Evolutionary conservation across 2,329 filamentous ascomycete genomes (phyloP).

Genomic region (Paraphaeosphaeria sporulosa): DNA sequence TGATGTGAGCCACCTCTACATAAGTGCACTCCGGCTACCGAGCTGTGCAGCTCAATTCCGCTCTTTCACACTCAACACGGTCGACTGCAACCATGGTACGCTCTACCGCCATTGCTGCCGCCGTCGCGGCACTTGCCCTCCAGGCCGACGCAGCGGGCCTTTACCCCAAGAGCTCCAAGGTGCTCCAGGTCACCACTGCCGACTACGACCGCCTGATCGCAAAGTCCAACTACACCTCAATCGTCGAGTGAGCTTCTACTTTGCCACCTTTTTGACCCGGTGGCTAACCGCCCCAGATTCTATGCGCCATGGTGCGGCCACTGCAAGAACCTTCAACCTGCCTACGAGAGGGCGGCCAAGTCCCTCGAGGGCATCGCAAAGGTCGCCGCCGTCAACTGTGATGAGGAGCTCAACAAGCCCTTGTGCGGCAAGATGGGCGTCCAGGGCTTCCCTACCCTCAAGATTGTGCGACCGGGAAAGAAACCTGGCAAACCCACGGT

Average conservation of each 20-base stretch:
- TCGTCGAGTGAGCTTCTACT: constrained; percentile 50
- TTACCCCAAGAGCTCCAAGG: constrained; percentile 86
- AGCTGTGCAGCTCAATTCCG: constrained; percentile 14
- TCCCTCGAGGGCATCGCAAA: constrained; percentile 91
- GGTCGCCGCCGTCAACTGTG: constrained; percentile 93
- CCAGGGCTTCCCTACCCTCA: constrained; percentile 93
- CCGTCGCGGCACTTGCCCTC: constrained; percentile 70
- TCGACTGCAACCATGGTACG: constrained; percentile 42
- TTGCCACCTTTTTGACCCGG: not conserved
- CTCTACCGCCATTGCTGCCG: constrained; percentile 54
- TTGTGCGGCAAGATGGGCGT: constrained; percentile 87
- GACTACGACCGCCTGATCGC: constrained; percentile 84
- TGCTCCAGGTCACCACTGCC: constrained; percentile 80
- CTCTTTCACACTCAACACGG: constrained; percentile 11
- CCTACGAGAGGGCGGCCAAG: constrained; percentile 92
- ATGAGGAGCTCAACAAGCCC: constrained; percentile 89
- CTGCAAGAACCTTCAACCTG: constrained; percentile 93
- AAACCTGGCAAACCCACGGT: constrained; percentile 80
- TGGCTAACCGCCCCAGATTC: constrained; percentile 68
- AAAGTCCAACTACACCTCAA: constrained; percentile 83
- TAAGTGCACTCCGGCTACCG: constrained; percentile 20
- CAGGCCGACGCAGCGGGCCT: constrained; percentile 73
- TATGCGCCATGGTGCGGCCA: constrained; percentile 98
- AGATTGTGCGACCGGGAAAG: constrained; percentile 87
- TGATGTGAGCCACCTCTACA: constrained; percentile 28